phyloP scores from a whole-genome alignment of 2,329 filamentous ascomycete genomes.

The Pezicula neosporulosa region DNA sequence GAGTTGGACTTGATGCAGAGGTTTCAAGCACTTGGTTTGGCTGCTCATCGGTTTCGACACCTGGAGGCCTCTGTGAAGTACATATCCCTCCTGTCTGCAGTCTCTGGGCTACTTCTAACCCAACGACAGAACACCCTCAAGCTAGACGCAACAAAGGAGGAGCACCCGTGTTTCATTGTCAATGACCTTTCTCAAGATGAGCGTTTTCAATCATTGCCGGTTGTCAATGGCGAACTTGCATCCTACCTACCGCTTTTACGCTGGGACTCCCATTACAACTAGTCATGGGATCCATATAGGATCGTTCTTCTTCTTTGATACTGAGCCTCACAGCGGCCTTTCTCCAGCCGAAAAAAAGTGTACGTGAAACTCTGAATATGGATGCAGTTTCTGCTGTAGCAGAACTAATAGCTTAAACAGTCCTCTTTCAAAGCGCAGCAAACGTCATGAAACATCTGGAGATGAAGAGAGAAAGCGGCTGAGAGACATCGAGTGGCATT shows the following conservation, averaged over 20 bases:
- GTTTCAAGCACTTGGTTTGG: slow-evolving; percentile 21
- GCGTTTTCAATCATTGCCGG: slow-evolving; percentile 16
- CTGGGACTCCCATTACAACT: slow-evolving; percentile 22
- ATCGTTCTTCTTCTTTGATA: slow-evolving; percentile 22
- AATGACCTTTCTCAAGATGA: slow-evolving; percentile 17
- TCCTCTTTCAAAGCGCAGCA: slow-evolving; percentile 14
- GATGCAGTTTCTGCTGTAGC: neutral
- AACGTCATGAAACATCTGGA: slow-evolving; percentile 24
- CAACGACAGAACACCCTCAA: slow-evolving; percentile 14
- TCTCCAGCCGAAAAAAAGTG: slow-evolving; percentile 34
- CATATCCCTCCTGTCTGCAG: neutral
- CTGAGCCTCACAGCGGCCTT: slow-evolving; percentile 47
- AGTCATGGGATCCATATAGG: slow-evolving; percentile 22
- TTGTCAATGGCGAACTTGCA: slow-evolving; percentile 18
- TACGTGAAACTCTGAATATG: slow-evolving; percentile 3
- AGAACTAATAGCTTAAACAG: slow-evolving; percentile 2
- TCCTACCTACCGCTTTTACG: slow-evolving; percentile 22
- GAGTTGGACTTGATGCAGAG: neutral
- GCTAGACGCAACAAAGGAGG: slow-evolving; percentile 10
- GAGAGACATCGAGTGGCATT: slow-evolving; percentile 17
- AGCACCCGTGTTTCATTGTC: slow-evolving; percentile 20
- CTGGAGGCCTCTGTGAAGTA: slow-evolving; percentile 26
- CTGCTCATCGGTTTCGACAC: slow-evolving; percentile 18
- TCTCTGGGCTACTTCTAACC: neutral
- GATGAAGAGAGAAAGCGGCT: slow-evolving; percentile 23